Conservation (phyloP, 371 early-diverging fungal species). For the Mortierella sp. region DNA sequence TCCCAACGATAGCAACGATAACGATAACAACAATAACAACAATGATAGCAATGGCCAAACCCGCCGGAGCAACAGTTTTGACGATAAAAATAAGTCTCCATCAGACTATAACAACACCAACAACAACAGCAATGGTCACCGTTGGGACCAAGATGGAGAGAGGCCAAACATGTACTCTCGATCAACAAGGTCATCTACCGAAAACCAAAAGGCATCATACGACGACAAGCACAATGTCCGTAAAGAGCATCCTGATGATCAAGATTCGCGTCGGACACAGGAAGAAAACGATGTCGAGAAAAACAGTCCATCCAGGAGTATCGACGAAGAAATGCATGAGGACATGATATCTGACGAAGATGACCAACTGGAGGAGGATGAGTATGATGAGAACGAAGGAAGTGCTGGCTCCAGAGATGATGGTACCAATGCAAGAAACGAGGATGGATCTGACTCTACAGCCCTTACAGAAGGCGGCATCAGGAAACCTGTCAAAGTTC, state of each 20-base stretch:
- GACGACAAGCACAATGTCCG: neutral
- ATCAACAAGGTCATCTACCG: conserved; percentile 3
- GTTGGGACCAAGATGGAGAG: neutral
- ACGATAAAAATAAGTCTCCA: neutral
- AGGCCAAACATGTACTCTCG: neutral
- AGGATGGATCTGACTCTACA: conserved; percentile 23
- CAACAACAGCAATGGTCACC: neutral
- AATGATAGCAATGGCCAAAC: conserved; percentile 6
- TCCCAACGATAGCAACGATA: neutral
- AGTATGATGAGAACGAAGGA: conserved; percentile 30
- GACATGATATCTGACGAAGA: conserved; percentile 34
- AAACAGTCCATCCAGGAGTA: conserved; percentile 9
- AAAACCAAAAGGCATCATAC: neutral
- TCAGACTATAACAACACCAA: neutral
- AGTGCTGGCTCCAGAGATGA: conserved; percentile 11
- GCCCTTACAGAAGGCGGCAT: conserved; percentile 11
- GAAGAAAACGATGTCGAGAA: conserved; percentile 1
- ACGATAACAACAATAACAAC: neutral
- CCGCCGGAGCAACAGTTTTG: conserved; percentile 11
- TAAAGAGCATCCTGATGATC: neutral
- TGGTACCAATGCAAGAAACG: conserved; percentile 16
- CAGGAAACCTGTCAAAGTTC: conserved; percentile 37
- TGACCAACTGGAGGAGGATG: conserved; percentile 34
- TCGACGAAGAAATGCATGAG: conserved; percentile 15
- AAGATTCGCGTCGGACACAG: neutral